Evolutionary conservation across 805 yeast species (phyloP).

Genomic region (Barnettozyma sucrosica): DNA sequence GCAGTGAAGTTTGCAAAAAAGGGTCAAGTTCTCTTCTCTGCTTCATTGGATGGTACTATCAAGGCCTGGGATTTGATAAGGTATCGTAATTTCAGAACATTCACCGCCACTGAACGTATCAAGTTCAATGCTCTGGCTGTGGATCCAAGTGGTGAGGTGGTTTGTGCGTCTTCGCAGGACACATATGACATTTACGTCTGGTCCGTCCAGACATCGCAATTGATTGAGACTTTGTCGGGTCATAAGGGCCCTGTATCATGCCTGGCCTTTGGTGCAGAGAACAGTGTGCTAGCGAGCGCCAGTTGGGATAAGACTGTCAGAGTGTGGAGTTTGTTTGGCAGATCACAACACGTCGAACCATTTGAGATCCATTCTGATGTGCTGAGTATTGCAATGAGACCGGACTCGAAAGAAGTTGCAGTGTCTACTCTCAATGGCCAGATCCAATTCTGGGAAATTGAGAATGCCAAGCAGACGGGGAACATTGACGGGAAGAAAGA

Average conservation of each 20-base stretch:
- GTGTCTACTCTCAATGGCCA: slow-evolving; percentile 88
- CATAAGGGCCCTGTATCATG: slow-evolving; percentile 95
- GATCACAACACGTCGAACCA: slow-evolving; percentile 87
- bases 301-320: slow-evolving; percentile 96
- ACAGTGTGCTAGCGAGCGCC: slow-evolving; percentile 74
- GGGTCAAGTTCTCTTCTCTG: slow-evolving; percentile 87
- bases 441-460: slow-evolving; percentile 76
- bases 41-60: slow-evolving; percentile 93
- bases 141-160: slow-evolving; percentile 95
- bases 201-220: slow-evolving; percentile 95
- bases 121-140: slow-evolving; percentile 88
- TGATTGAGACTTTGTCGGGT: slow-evolving; percentile 82
- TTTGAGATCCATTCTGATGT: slow-evolving; percentile 82
- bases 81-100: slow-evolving; percentile 89
- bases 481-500: slow-evolving; percentile 83
- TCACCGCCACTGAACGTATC: slow-evolving; percentile 83
- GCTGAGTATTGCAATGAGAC: slow-evolving; percentile 74
- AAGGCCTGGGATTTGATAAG: slow-evolving; percentile 95
- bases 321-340: slow-evolving; percentile 86
- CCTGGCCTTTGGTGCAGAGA: slow-evolving; percentile 77
- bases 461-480: slow-evolving; percentile 72
- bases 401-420: slow-evolving; percentile 88
- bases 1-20: slow-evolving; percentile 80
- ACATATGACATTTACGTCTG: slow-evolving; percentile 89
- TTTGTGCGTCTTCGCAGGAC: slow-evolving; percentile 90